These are phyloP conservation scores for Tanozyma kutaoensis DNA, from an alignment of 805 yeast species.

Conservation along the genomic window DNA sequence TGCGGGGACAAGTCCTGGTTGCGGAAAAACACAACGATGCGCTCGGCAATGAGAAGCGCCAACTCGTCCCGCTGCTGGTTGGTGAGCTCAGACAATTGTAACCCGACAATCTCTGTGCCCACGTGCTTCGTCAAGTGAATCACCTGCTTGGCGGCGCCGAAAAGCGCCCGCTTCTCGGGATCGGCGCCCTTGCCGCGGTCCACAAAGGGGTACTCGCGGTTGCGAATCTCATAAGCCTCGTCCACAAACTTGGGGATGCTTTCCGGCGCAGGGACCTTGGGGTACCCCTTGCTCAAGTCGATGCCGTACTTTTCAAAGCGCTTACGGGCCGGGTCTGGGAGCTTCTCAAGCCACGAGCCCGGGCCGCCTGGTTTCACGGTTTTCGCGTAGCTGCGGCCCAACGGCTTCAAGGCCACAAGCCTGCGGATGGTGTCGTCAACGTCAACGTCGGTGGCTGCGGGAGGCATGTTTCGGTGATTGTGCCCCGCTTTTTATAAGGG, in stretches of 20 bases:
- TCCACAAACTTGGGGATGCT: slow-evolving; percentile 13
- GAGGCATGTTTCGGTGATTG: no score
- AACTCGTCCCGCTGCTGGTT: slow-evolving; percentile 17
- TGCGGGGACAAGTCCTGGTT: slow-evolving; percentile 18
- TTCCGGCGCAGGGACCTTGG: slow-evolving; percentile 10
- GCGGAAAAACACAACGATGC: slow-evolving; percentile 16
- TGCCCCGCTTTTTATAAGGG: no score
- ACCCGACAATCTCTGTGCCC: slow-evolving; percentile 18
- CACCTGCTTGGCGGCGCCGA: slow-evolving; percentile 18
- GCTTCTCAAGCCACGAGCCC: slow-evolving; percentile 6
- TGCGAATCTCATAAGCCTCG: slow-evolving; percentile 11
- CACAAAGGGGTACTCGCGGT: slow-evolving; percentile 11
- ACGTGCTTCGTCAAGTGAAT: slow-evolving; percentile 15
- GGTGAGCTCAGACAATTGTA: slow-evolving; percentile 14
- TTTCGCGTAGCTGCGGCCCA: no score
- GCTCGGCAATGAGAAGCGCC: slow-evolving; percentile 16
- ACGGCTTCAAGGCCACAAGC: slow-evolving; percentile 4
- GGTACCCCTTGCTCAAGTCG: slow-evolving; percentile 15
- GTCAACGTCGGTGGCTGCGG: slow-evolving; percentile 2
- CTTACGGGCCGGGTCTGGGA: slow-evolving; percentile 11
- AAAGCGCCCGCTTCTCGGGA: slow-evolving; percentile 16
- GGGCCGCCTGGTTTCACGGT: slow-evolving; percentile 3
- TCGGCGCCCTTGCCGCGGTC: slow-evolving; percentile 16
- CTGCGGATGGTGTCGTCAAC: slow-evolving; percentile 6
- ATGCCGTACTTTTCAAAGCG: slow-evolving; percentile 12